phyloP scores from a whole-genome alignment of 2,329 filamentous ascomycete species.

The Huntiella omanensis region DNA sequence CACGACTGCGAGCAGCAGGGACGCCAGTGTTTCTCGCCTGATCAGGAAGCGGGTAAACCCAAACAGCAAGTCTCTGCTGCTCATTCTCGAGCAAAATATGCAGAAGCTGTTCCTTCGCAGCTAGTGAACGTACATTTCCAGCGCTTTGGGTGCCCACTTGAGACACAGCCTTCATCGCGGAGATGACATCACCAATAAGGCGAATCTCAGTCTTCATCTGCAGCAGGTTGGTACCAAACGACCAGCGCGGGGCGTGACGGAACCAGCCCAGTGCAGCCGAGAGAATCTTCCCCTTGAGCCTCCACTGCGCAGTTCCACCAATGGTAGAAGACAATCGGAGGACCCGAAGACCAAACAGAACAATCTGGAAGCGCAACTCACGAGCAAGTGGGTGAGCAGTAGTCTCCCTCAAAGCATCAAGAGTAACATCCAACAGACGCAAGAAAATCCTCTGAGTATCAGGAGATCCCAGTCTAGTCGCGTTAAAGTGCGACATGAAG shows the following conservation, averaged over 20 bases:
- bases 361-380: slow-evolving; percentile 77
- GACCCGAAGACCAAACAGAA: slow-evolving; percentile 66
- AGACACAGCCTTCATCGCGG: slow-evolving; percentile 44
- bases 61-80: slow-evolving; percentile 64
- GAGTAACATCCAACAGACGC: slow-evolving; percentile 60
- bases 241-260: slow-evolving; percentile 65
- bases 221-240: slow-evolving; percentile 81
- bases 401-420: slow-evolving; percentile 41
- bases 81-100: slow-evolving; percentile 68
- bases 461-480: slow-evolving; percentile 65
- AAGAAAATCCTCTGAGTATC: slow-evolving; percentile 69
- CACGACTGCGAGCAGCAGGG: slow-evolving; percentile 6
- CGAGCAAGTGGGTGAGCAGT: slow-evolving; percentile 59
- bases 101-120: slow-evolving; percentile 68
- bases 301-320: slow-evolving; percentile 48
- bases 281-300: slow-evolving; percentile 73
- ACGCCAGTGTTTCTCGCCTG: slow-evolving; percentile 20
- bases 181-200: slow-evolving; percentile 56
- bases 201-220: slow-evolving; percentile 87
- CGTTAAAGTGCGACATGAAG: slow-evolving; percentile 85
- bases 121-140: slow-evolving; percentile 44
- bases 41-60: slow-evolving; percentile 61
- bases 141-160: slow-evolving; percentile 34
- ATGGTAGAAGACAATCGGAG: slow-evolving; percentile 53
- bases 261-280: slow-evolving; percentile 86